These are phyloP conservation scores for Cystobasidiaceae sp. DNA, from an alignment of 1,284 basidiomycete species.

Conservation along the genomic window DNA sequence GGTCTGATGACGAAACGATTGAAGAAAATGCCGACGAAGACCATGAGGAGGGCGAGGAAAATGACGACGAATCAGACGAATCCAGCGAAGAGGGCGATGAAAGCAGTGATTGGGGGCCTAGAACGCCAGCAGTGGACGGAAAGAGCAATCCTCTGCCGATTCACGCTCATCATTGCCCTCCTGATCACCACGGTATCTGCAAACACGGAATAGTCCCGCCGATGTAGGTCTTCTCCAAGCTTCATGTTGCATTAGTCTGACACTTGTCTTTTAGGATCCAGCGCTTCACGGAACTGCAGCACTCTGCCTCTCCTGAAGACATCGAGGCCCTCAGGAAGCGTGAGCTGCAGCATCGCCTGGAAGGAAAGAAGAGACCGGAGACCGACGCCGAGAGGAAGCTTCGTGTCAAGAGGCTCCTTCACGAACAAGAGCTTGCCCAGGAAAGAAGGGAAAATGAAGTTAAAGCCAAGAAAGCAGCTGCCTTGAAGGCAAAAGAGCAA, in stretches of 20 bases:
- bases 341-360: not conserved
- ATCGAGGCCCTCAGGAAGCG: not conserved
- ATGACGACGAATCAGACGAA: slow-evolving; percentile 45
- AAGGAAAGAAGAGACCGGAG: slow-evolving; percentile 3
- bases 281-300: too few species aligned
- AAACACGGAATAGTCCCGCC: not conserved
- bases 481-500: slow-evolving; percentile 11
- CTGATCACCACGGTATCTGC: slow-evolving; percentile 1
- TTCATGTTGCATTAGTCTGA: not conserved
- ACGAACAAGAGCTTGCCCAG: slow-evolving; percentile 8
- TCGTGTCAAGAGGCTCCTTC: not conserved
- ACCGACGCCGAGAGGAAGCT: not conserved
- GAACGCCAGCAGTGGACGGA: not conserved
- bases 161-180: not conserved
- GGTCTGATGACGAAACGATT: not conserved
- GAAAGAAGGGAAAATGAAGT: slow-evolving; percentile 4
- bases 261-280: too few species aligned
- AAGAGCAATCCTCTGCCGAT: not conserved
- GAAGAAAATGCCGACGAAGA: not conserved
- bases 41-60: slow-evolving; percentile 35
- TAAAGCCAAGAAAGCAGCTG: slow-evolving; percentile 1
- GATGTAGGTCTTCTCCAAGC: not conserved
- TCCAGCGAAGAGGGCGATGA: slow-evolving; percentile 36
- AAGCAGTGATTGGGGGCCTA: slow-evolving; percentile 31
- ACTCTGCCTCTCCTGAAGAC: too few species aligned